Evolutionary conservation across 2,329 filamentous ascomycete genomes (phyloP).

Genomic region (Rutstroemia sp.): DNA sequence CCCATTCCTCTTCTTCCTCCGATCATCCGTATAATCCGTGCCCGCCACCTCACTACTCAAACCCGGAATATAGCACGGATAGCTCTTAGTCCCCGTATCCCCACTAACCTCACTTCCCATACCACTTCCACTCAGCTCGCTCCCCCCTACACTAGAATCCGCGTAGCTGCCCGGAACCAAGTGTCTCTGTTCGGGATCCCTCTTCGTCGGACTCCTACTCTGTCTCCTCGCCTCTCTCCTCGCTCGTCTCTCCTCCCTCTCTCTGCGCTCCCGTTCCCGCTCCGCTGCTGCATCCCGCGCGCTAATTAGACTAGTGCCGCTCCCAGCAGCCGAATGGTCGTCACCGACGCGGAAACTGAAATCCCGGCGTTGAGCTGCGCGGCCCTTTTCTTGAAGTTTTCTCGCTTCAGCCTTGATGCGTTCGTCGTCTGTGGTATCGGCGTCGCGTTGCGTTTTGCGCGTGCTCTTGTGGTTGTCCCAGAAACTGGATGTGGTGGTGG

Average conservation of each 20-base stretch:
- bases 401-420: conserved; percentile 49
- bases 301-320: background rate
- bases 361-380: conserved; percentile 31
- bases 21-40: conserved; percentile 26
- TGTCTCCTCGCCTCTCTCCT: conserved; percentile 16
- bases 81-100: conserved; percentile 30
- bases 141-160: background rate
- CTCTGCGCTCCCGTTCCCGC: conserved; percentile 11
- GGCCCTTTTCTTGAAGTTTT: conserved; percentile 46
- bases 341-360: conserved; percentile 29
- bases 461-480: background rate
- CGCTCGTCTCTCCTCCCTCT: conserved; percentile 9
- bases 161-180: background rate
- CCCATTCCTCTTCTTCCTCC: conserved; percentile 22
- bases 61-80: conserved; percentile 29
- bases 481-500: background rate
- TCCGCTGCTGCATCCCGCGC: conserved; percentile 9
- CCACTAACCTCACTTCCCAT: conserved; percentile 17
- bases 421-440: conserved; percentile 29
- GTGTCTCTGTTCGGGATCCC: background rate
- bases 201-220: conserved; percentile 23
- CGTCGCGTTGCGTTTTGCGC: background rate
- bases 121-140: conserved; percentile 19
- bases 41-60: conserved; percentile 18
- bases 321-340: conserved; percentile 19